Evolutionary conservation across 257 asterid species (phyloP).

Genomic region (Mitragyna speciosa): DNA sequence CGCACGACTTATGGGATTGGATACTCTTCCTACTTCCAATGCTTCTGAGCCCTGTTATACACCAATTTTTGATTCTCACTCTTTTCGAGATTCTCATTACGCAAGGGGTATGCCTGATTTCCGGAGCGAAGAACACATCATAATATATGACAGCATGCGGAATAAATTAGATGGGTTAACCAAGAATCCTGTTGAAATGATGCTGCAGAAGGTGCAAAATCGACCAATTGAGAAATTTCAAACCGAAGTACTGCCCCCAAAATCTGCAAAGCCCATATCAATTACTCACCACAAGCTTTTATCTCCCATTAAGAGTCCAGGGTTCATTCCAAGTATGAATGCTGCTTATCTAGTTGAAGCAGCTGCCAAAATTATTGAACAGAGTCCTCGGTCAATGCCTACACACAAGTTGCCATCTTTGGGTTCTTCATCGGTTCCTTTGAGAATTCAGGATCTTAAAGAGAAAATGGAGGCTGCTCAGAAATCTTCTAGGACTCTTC

Average conservation of each 20-base stretch:
- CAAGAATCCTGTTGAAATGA: slow-evolving; percentile 64
- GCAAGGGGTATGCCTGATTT: slow-evolving; percentile 39
- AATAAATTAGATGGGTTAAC: slow-evolving; percentile 76
- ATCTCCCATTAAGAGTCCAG: slow-evolving; percentile 95
- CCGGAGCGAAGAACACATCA: slow-evolving; percentile 67
- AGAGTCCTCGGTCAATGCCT: slow-evolving; percentile 65
- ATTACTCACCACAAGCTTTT: slow-evolving; percentile 65
- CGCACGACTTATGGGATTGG: slow-evolving; percentile 99
- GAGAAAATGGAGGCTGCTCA: slow-evolving; percentile 69
- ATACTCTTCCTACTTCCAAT: slow-evolving; percentile 67
- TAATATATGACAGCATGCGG: slow-evolving; percentile 69
- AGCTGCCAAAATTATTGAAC: slow-evolving; percentile 84
- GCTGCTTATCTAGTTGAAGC: slow-evolving; percentile 88
- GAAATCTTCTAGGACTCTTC: slow-evolving; percentile 40
- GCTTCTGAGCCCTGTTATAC: slow-evolving; percentile 47
- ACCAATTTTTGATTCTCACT: slow-evolving; percentile 48
- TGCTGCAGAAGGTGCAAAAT: slow-evolving; percentile 61
- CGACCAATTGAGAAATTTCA: slow-evolving; percentile 84
- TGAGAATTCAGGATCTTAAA: slow-evolving; percentile 60
- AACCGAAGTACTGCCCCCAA: slow-evolving; percentile 77
- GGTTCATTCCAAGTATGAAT: slow-evolving; percentile 80
- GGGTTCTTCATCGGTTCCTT: slow-evolving; percentile 66
- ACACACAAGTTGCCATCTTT: slow-evolving; percentile 50
- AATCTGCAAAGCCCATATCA: slow-evolving; percentile 76
- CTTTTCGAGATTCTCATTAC: slow-evolving; percentile 64